These are phyloP conservation scores for Spiraea crenata DNA, from an alignment of 331 rosid genomes.

Conservation along the genomic window DNA sequence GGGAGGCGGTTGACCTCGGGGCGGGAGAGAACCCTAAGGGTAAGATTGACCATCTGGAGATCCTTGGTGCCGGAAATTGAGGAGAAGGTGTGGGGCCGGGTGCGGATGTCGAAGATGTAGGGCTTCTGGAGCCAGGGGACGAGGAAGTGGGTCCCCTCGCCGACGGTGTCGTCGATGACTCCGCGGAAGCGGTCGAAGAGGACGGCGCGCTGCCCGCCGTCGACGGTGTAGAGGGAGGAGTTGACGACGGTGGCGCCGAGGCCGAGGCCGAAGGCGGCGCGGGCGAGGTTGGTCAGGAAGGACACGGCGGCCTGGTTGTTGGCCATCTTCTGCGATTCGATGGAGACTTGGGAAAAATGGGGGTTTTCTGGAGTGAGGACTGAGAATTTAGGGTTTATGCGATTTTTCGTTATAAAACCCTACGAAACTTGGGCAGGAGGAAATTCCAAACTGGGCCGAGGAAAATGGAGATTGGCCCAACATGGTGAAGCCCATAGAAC, in stretches of 20 bases:
- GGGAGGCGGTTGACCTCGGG: conserved; percentile 70
- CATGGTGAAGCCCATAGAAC: no score
- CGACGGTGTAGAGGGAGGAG: conserved; percentile 78
- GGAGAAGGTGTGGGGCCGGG: conserved; percentile 82
- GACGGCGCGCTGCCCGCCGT: conserved; percentile 89
- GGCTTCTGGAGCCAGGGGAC: conserved; percentile 95
- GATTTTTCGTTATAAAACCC: background rate
- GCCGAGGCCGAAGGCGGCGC: conserved; percentile 68
- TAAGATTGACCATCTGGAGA: conserved; percentile 88
- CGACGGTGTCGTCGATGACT: conserved; percentile 58
- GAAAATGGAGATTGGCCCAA: no score
- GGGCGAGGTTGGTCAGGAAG: conserved; percentile 54
- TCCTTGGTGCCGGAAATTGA: conserved; percentile 84
- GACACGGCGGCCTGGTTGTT: conserved; percentile 68
- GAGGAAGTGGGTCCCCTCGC: conserved; percentile 87
- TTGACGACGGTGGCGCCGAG: conserved; percentile 44
- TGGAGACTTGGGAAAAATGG: background rate
- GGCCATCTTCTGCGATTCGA: conserved; percentile 37
- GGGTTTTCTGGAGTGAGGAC: background rate
- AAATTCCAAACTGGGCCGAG: background rate
- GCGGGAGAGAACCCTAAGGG: conserved; percentile 74
- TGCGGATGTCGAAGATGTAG: conserved; percentile 80
- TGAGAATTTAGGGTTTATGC: background rate
- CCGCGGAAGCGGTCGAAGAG: conserved; percentile 88
- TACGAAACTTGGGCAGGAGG: background rate